These are phyloP conservation scores for Tuber microsphaerosporum DNA, from an alignment of 495 filamentous ascomycete species.

Conservation along the genomic window DNA sequence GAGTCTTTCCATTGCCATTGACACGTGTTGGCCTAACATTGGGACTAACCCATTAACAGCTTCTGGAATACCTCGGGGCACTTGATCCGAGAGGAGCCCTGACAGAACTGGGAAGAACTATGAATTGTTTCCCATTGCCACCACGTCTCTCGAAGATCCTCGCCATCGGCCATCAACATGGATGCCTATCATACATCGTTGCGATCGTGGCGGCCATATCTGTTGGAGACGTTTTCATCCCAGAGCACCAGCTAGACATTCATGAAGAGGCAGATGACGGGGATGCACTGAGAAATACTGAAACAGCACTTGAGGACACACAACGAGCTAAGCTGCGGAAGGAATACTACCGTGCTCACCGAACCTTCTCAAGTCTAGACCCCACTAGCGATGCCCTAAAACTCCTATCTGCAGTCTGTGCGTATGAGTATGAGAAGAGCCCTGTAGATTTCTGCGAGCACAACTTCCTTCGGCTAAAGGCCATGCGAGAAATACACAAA, in stretches of 20 bases:
- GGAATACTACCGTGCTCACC: constrained; percentile 67
- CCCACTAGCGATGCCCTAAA: constrained; percentile 82
- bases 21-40: not conserved
- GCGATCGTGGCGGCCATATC: constrained; percentile 83
- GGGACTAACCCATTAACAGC: constrained; percentile 17
- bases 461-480: constrained; percentile 79
- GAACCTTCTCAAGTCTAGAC: constrained; percentile 72
- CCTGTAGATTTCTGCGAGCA: constrained; percentile 62
- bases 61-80: constrained; percentile 46
- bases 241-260: constrained; percentile 68
- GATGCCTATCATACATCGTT: constrained; percentile 77
- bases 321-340: constrained; percentile 55
- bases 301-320: constrained; percentile 63
- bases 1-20: constrained; percentile 57
- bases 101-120: constrained; percentile 57
- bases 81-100: constrained; percentile 35
- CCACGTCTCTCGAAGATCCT: constrained; percentile 89
- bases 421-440: constrained; percentile 69
- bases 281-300: constrained; percentile 48
- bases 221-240: constrained; percentile 79
- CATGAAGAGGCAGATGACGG: constrained; percentile 44
- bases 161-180: constrained; percentile 73
- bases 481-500: constrained; percentile 74
- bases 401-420: constrained; percentile 72
- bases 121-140: constrained; percentile 81